A percentile compares a stretch with the other conserved stretches of the same genome.
These are phyloP conservation scores for Zygosaccharomyces pseudorouxii DNA, from an alignment of 805 yeast genomes.

Conservation along the genomic window DNA sequence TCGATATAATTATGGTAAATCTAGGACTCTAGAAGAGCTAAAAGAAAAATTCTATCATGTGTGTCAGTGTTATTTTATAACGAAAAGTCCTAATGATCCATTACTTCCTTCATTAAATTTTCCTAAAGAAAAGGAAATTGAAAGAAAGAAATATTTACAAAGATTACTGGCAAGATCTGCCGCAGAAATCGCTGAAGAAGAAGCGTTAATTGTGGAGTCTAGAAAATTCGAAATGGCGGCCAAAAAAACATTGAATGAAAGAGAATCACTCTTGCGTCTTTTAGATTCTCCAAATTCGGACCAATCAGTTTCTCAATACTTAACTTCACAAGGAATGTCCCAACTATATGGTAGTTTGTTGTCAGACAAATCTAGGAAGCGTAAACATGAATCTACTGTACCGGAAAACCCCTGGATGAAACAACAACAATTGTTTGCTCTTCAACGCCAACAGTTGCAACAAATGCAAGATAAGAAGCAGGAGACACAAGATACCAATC, in stretches of 20 bases:
- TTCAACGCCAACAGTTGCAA: constrained; percentile 34
- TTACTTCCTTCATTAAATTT: constrained; percentile 62
- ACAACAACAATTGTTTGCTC: constrained; percentile 40
- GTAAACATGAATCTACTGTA: constrained; percentile 39
- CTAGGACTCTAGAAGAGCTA: constrained; percentile 67
- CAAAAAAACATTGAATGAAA: constrained; percentile 76
- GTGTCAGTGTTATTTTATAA: constrained; percentile 49
- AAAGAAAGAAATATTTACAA: constrained; percentile 75
- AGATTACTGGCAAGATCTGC: constrained; percentile 79
- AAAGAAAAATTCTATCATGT: constrained; percentile 76
- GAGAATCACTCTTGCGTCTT: constrained; percentile 70
- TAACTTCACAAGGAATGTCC: constrained; percentile 83
- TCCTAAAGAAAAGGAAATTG: constrained; percentile 65
- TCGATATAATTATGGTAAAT: constrained; percentile 38
- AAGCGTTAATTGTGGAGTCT: constrained; percentile 87
- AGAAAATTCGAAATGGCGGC: constrained; percentile 89
- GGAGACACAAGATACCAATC: constrained; percentile 9
- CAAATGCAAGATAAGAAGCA: constrained; percentile 22
- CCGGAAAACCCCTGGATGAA: constrained; percentile 45
- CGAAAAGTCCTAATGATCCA: constrained; percentile 43
- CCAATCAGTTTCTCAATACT: constrained; percentile 67
- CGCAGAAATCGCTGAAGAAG: constrained; percentile 97
- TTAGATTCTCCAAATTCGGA: constrained; percentile 85
- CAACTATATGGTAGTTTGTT: constrained; percentile 78
- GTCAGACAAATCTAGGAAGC: constrained; percentile 56